Evolutionary conservation across 805 yeast genomes (phyloP).

Genomic region (Ogataea corticis): DNA sequence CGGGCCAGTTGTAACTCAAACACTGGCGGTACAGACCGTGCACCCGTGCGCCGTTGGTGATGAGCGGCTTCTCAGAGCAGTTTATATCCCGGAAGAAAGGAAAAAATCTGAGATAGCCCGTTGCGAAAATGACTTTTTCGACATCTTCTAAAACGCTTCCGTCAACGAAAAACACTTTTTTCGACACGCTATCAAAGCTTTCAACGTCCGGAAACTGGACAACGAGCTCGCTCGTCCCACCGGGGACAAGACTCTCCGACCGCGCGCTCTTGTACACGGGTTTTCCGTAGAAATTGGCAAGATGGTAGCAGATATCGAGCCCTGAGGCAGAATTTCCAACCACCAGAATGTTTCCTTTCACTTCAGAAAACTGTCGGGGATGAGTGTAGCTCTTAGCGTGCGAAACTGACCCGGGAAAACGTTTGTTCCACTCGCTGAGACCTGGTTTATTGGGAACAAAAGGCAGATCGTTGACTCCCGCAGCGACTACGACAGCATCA

Average conservation of each 20-base stretch:
- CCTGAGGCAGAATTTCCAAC: conserved; percentile 82
- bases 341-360: conserved; percentile 49
- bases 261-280: conserved; percentile 51
- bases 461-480: conserved; percentile 65
- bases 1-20: conserved; percentile 58
- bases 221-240: conserved; percentile 44
- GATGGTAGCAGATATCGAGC: conserved; percentile 65
- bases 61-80: conserved; percentile 32
- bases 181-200: conserved; percentile 38
- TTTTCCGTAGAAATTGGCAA: conserved; percentile 44
- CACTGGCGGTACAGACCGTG: conserved; percentile 61
- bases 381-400: conserved; percentile 61
- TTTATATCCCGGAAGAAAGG: conserved; percentile 50
- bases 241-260: conserved; percentile 44
- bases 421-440: conserved; percentile 44
- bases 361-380: conserved; percentile 41
- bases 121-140: conserved; percentile 63
- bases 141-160: conserved; percentile 47
- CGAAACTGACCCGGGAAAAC: conserved; percentile 46
- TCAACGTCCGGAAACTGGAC: conserved; percentile 45
- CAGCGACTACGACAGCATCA: conserved; percentile 64
- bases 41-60: conserved; percentile 49
- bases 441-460: conserved; percentile 58
- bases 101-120: conserved; percentile 65
- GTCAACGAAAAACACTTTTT: conserved; percentile 46